Evolutionary conservation across 2,329 filamentous ascomycete species (phyloP), one percentile per base, ranked within the genome.

Genomic region (Talaromyces pinophilus): DNA sequence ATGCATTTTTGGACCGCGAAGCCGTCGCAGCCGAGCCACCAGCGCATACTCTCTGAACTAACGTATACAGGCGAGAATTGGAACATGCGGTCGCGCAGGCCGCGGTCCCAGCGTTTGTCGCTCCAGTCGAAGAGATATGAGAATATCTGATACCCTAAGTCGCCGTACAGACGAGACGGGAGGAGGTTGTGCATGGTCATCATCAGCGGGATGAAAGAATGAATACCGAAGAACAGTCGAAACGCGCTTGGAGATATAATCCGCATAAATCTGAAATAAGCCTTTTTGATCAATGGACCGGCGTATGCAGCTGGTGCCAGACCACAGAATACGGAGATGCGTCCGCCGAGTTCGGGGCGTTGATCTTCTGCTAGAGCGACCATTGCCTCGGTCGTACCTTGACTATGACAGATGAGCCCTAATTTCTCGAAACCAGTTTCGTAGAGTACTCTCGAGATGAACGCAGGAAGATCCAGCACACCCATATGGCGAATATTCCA

Each of bases 401-500:
- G 94, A 1, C 91, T 95, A 77, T 98, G 94, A 64, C 89, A 91
- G 28, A 97, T 86, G 1, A 97, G 85, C 0, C 90, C 93, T 4
- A 97, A 83, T 76, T 94, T 95, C 17, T 87, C 82, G 72, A 96
- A 97, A 0, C 90, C 89, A 0, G 93, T 97, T 79, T 96, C 90
- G 46, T 84, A 85, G 1, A 97, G 83, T 0, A 97, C 92, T 5
- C 92, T 88, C 0, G 90, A 92, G 1, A 91, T 86, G 40, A 97
- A 84, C 0, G 93, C 93, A 0, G 93, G 86, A 2, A 98, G 84
- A 75, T 98, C 94, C 74, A 96, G 87, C 0, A 93, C 89, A 3
- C 93, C 94, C 91, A 97, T 96, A 74, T 97, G 92, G 0, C 92
- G 87, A 64, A 97, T 96, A 70, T 96, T 96, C 94, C 94, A 98